Base-by-base conservation (phyloP, 768 basidiomycete genomes). In the Podaxis sp. region DNA sequence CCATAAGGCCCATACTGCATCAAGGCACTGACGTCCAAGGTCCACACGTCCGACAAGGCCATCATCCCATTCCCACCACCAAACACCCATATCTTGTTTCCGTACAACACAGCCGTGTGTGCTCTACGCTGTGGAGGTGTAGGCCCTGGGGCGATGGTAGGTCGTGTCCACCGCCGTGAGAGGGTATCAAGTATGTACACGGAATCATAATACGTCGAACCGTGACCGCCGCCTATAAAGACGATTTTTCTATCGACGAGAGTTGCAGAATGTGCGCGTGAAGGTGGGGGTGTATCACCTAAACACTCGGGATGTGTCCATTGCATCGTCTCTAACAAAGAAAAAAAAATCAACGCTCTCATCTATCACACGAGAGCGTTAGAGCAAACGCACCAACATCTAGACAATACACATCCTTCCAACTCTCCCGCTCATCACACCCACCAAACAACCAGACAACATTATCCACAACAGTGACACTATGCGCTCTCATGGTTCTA, bases 21-120 rank as follows among this genome's bases (percentile, higher is more conserved):
- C 30, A 63, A 51, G 7, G 54, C 54, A 12, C 63, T 38, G 76
- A 81, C 84, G 62, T 96, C 93, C 24, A 96, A 77, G 15, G 89
- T 86, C 94, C 95, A 96, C 19, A 96, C 77, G 72, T 97, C 95
- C 67, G 93, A 92, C 60, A 97, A 79, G 0, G 96, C 95, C n/a
- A 84, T 84, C 77, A 89, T 79, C 0, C 96, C 96, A 63, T 94
- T 96, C 2, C 96, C 95, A n/a, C 96, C 95, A 8, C 95, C 96
- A 68, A 96, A 97, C 3, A 97, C 75, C 79, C 91, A 93, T 0
- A 98, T 82, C 70, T 84, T 88, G 63, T 82, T 80, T 30, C 79
- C 77, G 69, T 93, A 88, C 22, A 87, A 75, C 13, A 95, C 90
- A 0, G 93, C 86, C 0, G 93, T 92, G 73, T 98, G 96, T 1